Base-by-base conservation (phyloP, 2,329 filamentous ascomycete genomes). In the Tolypocladium sp. region DNA sequence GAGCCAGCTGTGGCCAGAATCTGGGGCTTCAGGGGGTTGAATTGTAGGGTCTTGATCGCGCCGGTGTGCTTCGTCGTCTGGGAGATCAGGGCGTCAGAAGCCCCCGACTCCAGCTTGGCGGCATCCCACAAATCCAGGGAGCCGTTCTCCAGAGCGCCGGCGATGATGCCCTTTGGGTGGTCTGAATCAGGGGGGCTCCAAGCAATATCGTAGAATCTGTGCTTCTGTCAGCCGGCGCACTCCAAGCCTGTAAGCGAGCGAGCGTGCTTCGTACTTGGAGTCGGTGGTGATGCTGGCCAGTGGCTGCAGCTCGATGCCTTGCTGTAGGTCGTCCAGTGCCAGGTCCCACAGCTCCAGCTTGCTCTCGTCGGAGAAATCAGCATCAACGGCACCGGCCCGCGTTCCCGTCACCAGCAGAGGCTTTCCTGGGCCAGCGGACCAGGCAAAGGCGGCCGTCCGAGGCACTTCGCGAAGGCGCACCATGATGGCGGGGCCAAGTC, bases 291-390 rank as follows among this genome's bases (percentile, higher is more conserved):
- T 86, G 75, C 87, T 93, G 63, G 86, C 89, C 69, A 92, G 79
- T 62, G 94, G 92, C 73, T 92, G 88, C 59, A 97, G 85, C 78
- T 97, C 94, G 58, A 91, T 80, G 58, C 86, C 87, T 69, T 90
- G 86, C 62, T 89, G 82, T 63, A 85, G 77, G 73, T 86, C 86
- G 73, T 95, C 91, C 65, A 97, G 81, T 70, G 85, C 87, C 65
- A 99, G 81, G 76, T 97, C 91, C 94, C 94, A 99, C 62, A 99
- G 82, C 79, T 99, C 94, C 60, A 99, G 80, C 77, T 93, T 93
- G 64, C 92, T 97, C 74, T 97, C 92, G 74, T 94, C 94, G 35
- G 94, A 97, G 77, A 99, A 99, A 75, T 97, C 92, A 67, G 91
- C 92, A 76, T 96, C 92, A 49, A 99, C 92, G 68, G 94, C 94